Percentiles rank a stretch among this genome's conserved stretches.
These are phyloP conservation scores for Aspergillus phoenicis DNA, from an alignment of 2,329 filamentous ascomycete genomes.

Conservation along the genomic window DNA sequence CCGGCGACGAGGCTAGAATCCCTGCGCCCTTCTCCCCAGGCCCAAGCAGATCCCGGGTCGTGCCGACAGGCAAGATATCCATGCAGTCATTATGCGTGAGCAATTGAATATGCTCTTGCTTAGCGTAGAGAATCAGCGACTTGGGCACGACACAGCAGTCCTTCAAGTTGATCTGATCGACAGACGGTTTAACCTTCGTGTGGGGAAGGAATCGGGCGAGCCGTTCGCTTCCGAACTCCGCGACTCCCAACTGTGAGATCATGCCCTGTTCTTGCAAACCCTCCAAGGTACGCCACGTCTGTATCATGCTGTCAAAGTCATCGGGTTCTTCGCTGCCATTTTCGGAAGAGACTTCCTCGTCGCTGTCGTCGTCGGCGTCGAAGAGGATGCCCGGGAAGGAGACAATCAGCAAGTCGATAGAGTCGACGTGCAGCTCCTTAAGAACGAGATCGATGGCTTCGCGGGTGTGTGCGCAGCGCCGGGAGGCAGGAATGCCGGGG, in stretches of 20 bases:
- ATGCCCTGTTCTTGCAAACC: constrained; percentile 69
- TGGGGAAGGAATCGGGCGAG: constrained; percentile 74
- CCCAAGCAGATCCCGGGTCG: constrained; percentile 79
- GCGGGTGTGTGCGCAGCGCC: constrained; percentile 69
- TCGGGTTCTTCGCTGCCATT: constrained; percentile 49
- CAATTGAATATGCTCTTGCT: constrained; percentile 78
- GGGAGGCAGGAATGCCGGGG: constrained; percentile 65
- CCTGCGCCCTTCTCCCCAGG: constrained; percentile 71
- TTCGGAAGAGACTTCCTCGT: constrained; percentile 63
- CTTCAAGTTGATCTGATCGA: constrained; percentile 94
- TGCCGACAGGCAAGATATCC: constrained; percentile 84
- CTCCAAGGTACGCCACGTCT: constrained; percentile 71
- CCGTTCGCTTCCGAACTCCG: constrained; percentile 88
- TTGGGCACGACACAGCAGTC: constrained; percentile 96
- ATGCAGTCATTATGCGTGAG: constrained; percentile 93
- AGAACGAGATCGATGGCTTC: constrained; percentile 80
- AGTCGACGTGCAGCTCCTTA: constrained; percentile 73
- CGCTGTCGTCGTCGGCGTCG: constrained; percentile 86
- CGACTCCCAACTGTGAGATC: constrained; percentile 76
- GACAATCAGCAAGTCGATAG: constrained; percentile 84
- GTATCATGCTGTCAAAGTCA: constrained; percentile 64
- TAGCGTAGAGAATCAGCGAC: constrained; percentile 81
- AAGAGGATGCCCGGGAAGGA: constrained; percentile 94
- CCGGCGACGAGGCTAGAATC: constrained; percentile 66
- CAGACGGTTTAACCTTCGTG: constrained; percentile 72